Evolutionary conservation across 108 stramenopile genomes (phyloP).

Genomic region (Conticribra weissflogii): DNA sequence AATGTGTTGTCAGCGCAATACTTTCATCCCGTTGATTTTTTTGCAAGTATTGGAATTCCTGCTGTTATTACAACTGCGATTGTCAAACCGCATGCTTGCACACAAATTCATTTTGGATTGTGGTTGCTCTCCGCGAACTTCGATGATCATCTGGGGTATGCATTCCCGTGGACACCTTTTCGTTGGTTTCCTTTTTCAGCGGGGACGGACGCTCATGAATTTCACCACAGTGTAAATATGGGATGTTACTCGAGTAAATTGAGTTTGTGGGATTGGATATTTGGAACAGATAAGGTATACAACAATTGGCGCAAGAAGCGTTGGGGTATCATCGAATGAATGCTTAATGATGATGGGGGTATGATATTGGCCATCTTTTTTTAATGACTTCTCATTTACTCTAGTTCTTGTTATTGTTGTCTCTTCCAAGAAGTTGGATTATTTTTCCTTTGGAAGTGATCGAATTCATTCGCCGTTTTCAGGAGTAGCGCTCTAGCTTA

Average conservation of each 20-base stretch:
- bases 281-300: slow-evolving; percentile 40
- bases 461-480: too few relatives aligned
- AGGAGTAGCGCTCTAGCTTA: too few relatives aligned
- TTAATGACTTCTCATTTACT: too few relatives aligned
- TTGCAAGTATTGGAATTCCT: slow-evolving; percentile 32
- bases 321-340: slow-evolving; percentile 4
- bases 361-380: too few relatives aligned
- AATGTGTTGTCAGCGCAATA: slow-evolving; percentile 32
- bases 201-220: slow-evolving; percentile 51
- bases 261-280: slow-evolving; percentile 26
- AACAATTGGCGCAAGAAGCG: slow-evolving; percentile 30
- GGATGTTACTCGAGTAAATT: slow-evolving; percentile 44
- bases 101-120: slow-evolving; percentile 43
- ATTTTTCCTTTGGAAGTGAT: too few relatives aligned
- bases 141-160: slow-evolving; percentile 52
- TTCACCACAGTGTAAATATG: slow-evolving; percentile 49
- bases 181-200: slow-evolving; percentile 47
- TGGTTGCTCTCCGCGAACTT: slow-evolving; percentile 46
- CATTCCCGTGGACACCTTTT: slow-evolving; percentile 49
- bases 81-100: slow-evolving; percentile 32
- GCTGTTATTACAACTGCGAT: slow-evolving; percentile 11
- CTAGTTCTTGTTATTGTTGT: too few relatives aligned
- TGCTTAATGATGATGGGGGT: too few relatives aligned
- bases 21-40: slow-evolving; percentile 41
- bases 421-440: too few relatives aligned